Conservation (phyloP, 2,329 filamentous ascomycete genomes). For the Hypoxylon sp. region DNA sequence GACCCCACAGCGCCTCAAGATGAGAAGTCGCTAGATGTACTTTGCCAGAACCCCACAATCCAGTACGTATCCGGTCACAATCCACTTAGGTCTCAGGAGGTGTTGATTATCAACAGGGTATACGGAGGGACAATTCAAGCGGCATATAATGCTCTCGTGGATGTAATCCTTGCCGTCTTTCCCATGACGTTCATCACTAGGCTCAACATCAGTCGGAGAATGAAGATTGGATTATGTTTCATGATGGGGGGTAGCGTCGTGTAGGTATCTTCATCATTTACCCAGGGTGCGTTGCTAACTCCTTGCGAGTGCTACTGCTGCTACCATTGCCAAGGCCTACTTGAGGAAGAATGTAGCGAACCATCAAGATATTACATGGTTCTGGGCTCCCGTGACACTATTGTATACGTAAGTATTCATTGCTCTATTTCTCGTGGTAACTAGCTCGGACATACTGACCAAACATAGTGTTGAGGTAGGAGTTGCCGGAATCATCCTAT, state of each 20-base stretch:
- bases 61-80: constrained; percentile 4
- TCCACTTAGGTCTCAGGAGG: neutral
- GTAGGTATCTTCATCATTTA: constrained; percentile 1
- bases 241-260: constrained; percentile 20
- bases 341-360: constrained; percentile 12
- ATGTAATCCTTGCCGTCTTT: constrained; percentile 23
- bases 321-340: constrained; percentile 16
- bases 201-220: constrained; percentile 18
- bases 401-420: constrained; percentile 25
- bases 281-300: too few relatives aligned
- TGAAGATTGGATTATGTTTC: constrained; percentile 20
- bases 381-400: constrained; percentile 24
- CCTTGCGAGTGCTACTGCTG: constrained; percentile 5
- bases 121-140: constrained; percentile 1
- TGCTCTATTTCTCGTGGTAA: neutral
- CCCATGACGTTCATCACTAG: constrained; percentile 17
- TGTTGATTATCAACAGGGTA: constrained; percentile 5
- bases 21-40: constrained; percentile 3
- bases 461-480: constrained; percentile 16
- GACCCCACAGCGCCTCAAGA: constrained; percentile 12
- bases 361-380: constrained; percentile 23
- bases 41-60: constrained; percentile 1
- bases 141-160: constrained; percentile 24
- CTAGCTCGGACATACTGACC: neutral
- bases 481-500: neutral